phyloP scores from a whole-genome alignment of 1,284 basidiomycete species.

The Tilletia caries region DNA sequence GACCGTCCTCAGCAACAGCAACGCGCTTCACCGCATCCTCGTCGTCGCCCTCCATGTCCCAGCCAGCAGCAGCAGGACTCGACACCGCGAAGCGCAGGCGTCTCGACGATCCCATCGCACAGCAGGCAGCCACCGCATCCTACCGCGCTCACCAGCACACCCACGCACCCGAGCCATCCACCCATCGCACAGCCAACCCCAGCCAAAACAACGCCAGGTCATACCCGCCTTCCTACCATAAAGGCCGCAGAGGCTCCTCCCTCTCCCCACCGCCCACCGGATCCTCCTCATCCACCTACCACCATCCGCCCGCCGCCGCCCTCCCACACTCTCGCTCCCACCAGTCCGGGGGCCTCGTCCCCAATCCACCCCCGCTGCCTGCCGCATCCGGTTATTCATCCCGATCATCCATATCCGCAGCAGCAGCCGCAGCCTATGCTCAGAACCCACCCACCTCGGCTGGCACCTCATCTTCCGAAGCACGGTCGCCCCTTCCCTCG shows the following conservation, averaged over 20 bases:
- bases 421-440: neutral
- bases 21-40: too few relatives aligned
- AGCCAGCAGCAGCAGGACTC: neutral
- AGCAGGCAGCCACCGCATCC: neutral
- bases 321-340: constrained; percentile 2
- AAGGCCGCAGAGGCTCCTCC: neutral
- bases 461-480: neutral
- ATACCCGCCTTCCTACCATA: neutral
- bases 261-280: neutral
- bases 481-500: constrained; percentile 7
- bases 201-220: neutral
- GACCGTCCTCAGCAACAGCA: too few relatives aligned
- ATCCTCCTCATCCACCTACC: neutral
- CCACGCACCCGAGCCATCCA: neutral
- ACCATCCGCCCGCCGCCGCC: neutral
- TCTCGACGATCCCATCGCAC: neutral
- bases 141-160: constrained; percentile 12
- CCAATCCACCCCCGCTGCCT: neutral
- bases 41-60: neutral
- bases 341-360: neutral
- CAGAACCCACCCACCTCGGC: neutral
- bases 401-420: neutral
- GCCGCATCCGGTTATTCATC: neutral
- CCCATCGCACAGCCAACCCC: too few relatives aligned
- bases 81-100: constrained; percentile 1